Base-by-base conservation (phyloP, 371 early-diverging fungal species). In the Mortierella polycephala region DNA sequence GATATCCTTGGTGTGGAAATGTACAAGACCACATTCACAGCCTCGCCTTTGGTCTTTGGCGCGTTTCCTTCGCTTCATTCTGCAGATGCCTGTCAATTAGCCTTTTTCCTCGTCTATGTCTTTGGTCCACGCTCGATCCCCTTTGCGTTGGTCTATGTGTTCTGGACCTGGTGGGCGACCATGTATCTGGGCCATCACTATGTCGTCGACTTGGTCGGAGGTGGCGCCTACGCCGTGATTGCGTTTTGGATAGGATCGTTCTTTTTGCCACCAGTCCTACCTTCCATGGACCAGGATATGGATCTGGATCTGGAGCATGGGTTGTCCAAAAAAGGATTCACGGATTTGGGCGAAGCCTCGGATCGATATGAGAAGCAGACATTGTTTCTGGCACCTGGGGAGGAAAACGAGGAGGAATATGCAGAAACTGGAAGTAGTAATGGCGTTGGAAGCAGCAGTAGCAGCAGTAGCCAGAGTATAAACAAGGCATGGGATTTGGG, bases 151-250 rank as follows among this genome's bases (percentile, higher is more conserved):
- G 56, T 64, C 10, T 91, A 92, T 72, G 85, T 89, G 20, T 75
- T 86, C 65, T 91, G 91, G 92, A 83, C 91, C 77, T 91, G 92
- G 93, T 91, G 89, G 87, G 84, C 91, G 0, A 92, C 92, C 65
- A 89, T 93, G 87, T 93, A 93, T 68, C 81, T 92, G 21, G 87
- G 88, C 7, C 93, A 93, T 58, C 92, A 93, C 64, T 93, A 91
- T 62, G 83, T 92, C 74, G 87, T 90, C 59, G 93, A 93, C 81
- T 79, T 93, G 53, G 85, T 91, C 11, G 91, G 88, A 44, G 93
- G 93, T 6, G 86, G 85, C 16, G 82, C 88, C n/a, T 91, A 89
- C 73, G 89, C 93, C 0, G 73, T 89, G 11, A 82, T 85, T 10
- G 81, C 87, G 5, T 90, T 86, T 55, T 85, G 81, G 63, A 72